Conservation (phyloP, 2,329 filamentous ascomycete genomes). For the Endoconidiophora laricicola region DNA sequence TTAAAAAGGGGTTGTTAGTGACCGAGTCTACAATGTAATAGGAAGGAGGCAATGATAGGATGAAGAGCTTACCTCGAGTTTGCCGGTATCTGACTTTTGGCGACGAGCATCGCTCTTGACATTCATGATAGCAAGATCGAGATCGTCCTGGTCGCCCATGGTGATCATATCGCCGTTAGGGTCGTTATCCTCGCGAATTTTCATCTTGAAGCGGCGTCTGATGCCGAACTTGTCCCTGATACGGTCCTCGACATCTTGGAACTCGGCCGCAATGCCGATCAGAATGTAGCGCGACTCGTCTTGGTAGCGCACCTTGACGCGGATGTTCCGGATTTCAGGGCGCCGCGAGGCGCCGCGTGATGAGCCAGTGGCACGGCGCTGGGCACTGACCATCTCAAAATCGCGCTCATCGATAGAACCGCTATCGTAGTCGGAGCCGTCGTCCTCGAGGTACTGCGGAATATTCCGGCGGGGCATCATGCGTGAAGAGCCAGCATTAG, state of each 20-base stretch:
- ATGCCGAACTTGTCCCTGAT: constrained; percentile 80
- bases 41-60: constrained; percentile 4
- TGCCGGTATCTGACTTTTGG: constrained; percentile 67
- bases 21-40: background rate
- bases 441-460: constrained; percentile 52
- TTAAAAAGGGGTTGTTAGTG: constrained; percentile 16
- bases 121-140: constrained; percentile 68
- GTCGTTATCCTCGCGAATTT: constrained; percentile 65
- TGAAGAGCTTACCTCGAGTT: constrained; percentile 68
- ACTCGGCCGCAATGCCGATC: constrained; percentile 56
- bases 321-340: constrained; percentile 58
- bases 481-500: constrained; percentile 25
- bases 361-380: constrained; percentile 26
- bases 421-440: constrained; percentile 55
- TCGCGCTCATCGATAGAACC: constrained; percentile 57
- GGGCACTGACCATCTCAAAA: constrained; percentile 56
- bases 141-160: constrained; percentile 88
- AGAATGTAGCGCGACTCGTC: constrained; percentile 90
- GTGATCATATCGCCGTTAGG: constrained; percentile 83
- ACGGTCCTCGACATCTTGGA: constrained; percentile 58
- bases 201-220: constrained; percentile 66
- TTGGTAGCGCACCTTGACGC: constrained; percentile 76
- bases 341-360: constrained; percentile 39
- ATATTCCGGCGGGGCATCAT: constrained; percentile 27
- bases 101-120: constrained; percentile 52